Evolutionary conservation across 2,329 filamentous ascomycete species (phyloP), one percentile per base, ranked within the genome.

Genomic region (Annulohypoxylon truncatum): DNA sequence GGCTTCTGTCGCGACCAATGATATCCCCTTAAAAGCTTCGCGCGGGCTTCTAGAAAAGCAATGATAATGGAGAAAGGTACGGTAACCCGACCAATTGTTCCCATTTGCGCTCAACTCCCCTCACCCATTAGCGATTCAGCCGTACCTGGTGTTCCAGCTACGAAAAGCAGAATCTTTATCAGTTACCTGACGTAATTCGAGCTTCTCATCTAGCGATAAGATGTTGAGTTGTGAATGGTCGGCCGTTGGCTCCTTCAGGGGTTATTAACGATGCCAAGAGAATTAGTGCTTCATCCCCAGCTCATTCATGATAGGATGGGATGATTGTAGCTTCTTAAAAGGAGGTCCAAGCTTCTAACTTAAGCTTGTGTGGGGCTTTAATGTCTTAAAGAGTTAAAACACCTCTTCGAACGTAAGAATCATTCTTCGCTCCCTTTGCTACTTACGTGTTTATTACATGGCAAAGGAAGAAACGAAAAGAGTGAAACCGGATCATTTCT

Each of bases 101-200:
- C 55, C 26, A 22, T 28, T 61, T 54, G 12, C 56, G 46, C 52
- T 48, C 51, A 26, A 48, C 46, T 54, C n/a, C 56, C 51, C 56
- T 54, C 51, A 26, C 55, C 40, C 48, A 35, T 58, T 40, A 64
- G 57, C 48, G 38, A 67, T 58, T 69, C 67, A 67, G 67, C 64
- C 61, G 64, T 67, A 59, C 58, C 61, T 63, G 54, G 35, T 9
- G 42, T 15, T 22, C 35, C 31, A 51, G 31, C 31, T 50, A 15
- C 9, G 51, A 31, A n/a, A n/a, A 18, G 42, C 44, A 38, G 42
- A 54, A 54, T 60, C 47, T 53, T 61, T 65, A 66, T 64, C 52
- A 58, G 42, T 61, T 56, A 35, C 66, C 70, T 74, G 71, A 74
- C 72, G 71, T 74, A 74, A 74, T 73, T 73, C 65, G 48, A 66